Evolutionary conservation across 805 yeast genomes (phyloP).

Genomic region (Zygotorulaspora florentina): DNA sequence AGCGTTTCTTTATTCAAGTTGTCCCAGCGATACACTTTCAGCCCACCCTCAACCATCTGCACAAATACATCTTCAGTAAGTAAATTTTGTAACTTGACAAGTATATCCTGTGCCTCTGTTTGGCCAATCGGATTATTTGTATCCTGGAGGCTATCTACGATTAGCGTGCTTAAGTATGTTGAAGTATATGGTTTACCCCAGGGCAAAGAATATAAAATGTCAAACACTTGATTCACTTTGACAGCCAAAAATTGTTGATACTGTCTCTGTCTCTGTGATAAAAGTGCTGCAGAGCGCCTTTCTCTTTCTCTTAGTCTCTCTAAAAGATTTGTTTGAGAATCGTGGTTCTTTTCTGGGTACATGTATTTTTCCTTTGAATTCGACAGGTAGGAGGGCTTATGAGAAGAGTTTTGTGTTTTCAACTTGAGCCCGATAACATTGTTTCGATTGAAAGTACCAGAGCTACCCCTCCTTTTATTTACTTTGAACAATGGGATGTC

Average conservation of each 20-base stretch:
- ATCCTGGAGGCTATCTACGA: constrained; percentile 32
- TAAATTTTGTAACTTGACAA: constrained; percentile 20
- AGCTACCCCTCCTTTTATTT: constrained; percentile 25
- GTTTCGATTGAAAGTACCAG: constrained; percentile 5
- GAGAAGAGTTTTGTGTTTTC: background rate
- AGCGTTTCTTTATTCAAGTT: constrained; percentile 17
- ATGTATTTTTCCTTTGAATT: constrained; percentile 22
- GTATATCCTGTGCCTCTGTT: constrained; percentile 25
- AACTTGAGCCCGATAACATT: background rate
- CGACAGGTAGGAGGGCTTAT: constrained; percentile 13
- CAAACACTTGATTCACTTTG: constrained; percentile 31
- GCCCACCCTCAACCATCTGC: constrained; percentile 25
- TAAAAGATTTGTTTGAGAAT: constrained; percentile 25
- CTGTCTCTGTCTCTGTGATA: constrained; percentile 26
- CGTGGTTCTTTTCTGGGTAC: constrained; percentile 16
- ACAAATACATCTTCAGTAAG: constrained; percentile 17
- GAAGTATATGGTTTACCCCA: constrained; percentile 29
- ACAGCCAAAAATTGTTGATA: constrained; percentile 28
- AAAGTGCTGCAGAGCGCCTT: constrained; percentile 23
- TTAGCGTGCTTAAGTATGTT: constrained; percentile 24
- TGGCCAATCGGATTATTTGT: constrained; percentile 33
- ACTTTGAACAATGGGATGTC: constrained; percentile 25
- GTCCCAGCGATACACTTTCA: constrained; percentile 32
- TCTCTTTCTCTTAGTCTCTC: constrained; percentile 30
- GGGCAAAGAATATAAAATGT: constrained; percentile 24